A percentile compares a stretch with the other conserved stretches of the same genome.
phyloP scores from a whole-genome alignment of 2,329 filamentous ascomycete genomes.

The Eurotiales sp. region DNA sequence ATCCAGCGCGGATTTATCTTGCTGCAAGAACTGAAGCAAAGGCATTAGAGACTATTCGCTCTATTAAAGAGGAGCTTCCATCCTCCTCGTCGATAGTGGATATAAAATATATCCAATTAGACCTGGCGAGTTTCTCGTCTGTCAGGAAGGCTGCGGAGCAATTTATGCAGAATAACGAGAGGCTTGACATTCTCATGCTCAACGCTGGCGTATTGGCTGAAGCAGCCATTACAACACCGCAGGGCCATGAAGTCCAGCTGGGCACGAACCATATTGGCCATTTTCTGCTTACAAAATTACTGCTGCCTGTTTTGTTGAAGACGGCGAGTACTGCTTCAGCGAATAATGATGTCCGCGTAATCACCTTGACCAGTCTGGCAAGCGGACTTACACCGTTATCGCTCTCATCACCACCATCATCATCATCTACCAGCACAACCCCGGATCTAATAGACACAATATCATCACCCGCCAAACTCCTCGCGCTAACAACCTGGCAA shows the following conservation, averaged over 20 bases:
- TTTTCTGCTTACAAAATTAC: constrained; percentile 42
- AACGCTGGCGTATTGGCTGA: constrained; percentile 48
- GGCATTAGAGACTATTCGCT: constrained; percentile 44
- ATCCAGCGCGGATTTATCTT: constrained; percentile 53
- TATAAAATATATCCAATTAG: constrained; percentile 46
- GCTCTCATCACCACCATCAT: neutral
- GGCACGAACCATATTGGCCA: constrained; percentile 48
- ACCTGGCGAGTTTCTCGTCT: constrained; percentile 50
- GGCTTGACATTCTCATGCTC: constrained; percentile 45
- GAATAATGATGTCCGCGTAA: constrained; percentile 31
- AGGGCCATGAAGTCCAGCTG: constrained; percentile 44
- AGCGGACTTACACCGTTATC: constrained; percentile 29
- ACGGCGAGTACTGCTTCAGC: constrained; percentile 23
- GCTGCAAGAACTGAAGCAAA: constrained; percentile 46
- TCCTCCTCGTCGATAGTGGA: constrained; percentile 27
- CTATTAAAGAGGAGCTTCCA: constrained; percentile 31
- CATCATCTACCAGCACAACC: neutral
- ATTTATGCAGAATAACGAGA: constrained; percentile 39
- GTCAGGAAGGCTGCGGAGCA: constrained; percentile 42
- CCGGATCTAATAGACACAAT: constrained; percentile 4
- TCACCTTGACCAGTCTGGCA: constrained; percentile 37
- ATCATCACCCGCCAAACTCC: neutral
- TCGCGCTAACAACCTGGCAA: constrained; percentile 34
- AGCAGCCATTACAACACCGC: constrained; percentile 33
- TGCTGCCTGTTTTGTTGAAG: constrained; percentile 38